A percentile compares a stretch with the other conserved stretches of the same genome.
Conservation (phyloP, 139 green algal species). For the Picocystis salinarum region DNA sequence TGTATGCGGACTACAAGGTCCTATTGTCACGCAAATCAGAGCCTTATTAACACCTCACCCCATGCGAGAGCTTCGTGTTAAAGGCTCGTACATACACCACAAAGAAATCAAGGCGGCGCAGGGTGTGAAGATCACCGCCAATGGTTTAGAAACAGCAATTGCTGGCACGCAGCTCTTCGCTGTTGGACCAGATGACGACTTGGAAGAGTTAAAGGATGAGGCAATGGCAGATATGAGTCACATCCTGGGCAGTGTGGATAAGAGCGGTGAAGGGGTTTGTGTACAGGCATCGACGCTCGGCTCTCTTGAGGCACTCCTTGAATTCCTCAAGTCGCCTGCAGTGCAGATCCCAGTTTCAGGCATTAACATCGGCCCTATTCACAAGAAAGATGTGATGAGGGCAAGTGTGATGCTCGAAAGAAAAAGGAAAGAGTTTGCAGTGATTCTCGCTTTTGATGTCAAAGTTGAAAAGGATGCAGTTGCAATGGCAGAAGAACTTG, state of each 20-base stretch:
- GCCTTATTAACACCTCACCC: constrained; percentile 83
- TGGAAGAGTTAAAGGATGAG: constrained; percentile 78
- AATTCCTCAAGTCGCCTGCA: constrained; percentile 68
- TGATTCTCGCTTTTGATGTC: constrained; percentile 95
- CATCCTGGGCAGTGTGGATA: constrained; percentile 38
- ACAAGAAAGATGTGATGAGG: constrained; percentile 91
- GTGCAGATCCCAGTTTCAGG: constrained; percentile 60
- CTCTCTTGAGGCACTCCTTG: constrained; percentile 90
- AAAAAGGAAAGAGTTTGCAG: constrained; percentile 65
- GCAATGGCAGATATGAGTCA: constrained; percentile 82
- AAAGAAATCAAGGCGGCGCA: constrained; percentile 82
- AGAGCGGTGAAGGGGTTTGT: constrained; percentile 76
- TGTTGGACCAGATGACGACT: constrained; percentile 59
- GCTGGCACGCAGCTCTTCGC: constrained; percentile 71
- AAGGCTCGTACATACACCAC: constrained; percentile 81
- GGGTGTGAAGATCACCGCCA: constrained; percentile 87
- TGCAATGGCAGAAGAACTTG: constrained; percentile 57
- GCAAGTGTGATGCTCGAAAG: constrained; percentile 93
- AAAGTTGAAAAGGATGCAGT: constrained; percentile 51
- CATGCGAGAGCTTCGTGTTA: constrained; percentile 88
- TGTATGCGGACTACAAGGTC: constrained; percentile 71
- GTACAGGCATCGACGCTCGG: constrained; percentile 93
- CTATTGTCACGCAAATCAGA: constrained; percentile 81
- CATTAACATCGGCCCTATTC: constrained; percentile 92
- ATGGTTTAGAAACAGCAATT: constrained; percentile 75